Evolutionary conservation across 2,329 filamentous ascomycete genomes (phyloP), one percentile per base, ranked within the genome.

Genomic region (Stachybotrys echinatus): DNA sequence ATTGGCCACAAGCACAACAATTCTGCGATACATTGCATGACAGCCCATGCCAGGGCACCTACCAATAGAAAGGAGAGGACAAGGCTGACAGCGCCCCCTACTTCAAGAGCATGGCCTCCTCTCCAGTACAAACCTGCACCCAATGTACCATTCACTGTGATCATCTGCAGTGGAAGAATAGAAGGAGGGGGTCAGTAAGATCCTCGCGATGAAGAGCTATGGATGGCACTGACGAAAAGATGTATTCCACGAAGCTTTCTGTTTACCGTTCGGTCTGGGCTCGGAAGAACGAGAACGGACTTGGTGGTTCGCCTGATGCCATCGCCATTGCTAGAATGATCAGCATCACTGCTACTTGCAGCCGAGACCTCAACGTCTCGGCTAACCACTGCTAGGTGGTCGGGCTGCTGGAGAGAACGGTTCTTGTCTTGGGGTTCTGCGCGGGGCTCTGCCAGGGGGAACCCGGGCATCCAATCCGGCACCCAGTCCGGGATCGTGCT

Each of bases 1-100:
- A 67, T 56, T 5, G 64, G 62, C 62, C 62, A 65, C 19, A 65
- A 61, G 50, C 61, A 65, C 12, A 64, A 51, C 49, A 65, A 54
- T 42, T 65, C 62, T 19, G 61, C 58, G 37, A 64, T 58, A 47
- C 60, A 64, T 43, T 65, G 61, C 58, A 61, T 65, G n/a, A 64
- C 61, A 21, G 55, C 55, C 61, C 61, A 64, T 10, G 61, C 56
- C 8, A 65, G 48, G 38, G 62, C 22, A 10, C 63, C 63, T 4
- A 63, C 51, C 2, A 61, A 44, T n/a, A 64, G 43, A 21, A 62
- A 65, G 3, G 61, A 56, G n/a, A 64, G 42, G 14, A 64, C 50
- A 6, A 62, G 57, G 8, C 58, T 58, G 6, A 64, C 50, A 6
- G 55, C 58, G 2, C 62, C 61, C 2, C 62, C 60, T 5, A 62